Percentiles rank a stretch among this genome's conserved stretches.
These are phyloP conservation scores for Vanrija humicola DNA, from an alignment of 1,284 basidiomycete genomes.

Conservation along the genomic window DNA sequence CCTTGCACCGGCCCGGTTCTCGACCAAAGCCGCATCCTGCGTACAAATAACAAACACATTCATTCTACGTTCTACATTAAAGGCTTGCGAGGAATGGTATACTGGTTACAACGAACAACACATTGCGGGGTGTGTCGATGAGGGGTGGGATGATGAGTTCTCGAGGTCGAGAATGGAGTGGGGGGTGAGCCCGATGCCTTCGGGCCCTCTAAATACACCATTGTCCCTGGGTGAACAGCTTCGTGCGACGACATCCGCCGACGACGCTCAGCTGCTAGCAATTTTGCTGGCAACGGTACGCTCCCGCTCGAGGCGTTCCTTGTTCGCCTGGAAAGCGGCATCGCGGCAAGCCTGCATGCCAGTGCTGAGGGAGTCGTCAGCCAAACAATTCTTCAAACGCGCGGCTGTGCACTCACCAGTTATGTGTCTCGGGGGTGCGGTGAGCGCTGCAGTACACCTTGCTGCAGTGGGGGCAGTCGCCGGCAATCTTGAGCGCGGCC, in stretches of 20 bases:
- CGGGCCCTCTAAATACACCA: conserved; percentile 9
- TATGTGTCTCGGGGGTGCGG: conserved; percentile 49
- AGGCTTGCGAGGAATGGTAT: conserved; percentile 8
- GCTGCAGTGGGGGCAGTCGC: conserved; percentile 50
- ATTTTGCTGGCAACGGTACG: conserved; percentile 49
- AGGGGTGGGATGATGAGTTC: neutral
- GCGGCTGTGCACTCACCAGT: conserved; percentile 42
- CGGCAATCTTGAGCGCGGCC: conserved; percentile 46
- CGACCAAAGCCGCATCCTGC: too few relatives aligned
- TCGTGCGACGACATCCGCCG: neutral
- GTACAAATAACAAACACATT: conserved; percentile 5
- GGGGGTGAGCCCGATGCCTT: conserved; percentile 1
- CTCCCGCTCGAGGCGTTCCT: conserved; percentile 49
- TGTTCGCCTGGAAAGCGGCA: conserved; percentile 51
- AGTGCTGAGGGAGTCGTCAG: conserved; percentile 27
- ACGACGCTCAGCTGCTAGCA: conserved; percentile 16
- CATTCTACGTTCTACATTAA: conserved; percentile 19
- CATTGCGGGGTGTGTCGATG: neutral
- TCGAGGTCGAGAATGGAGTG: neutral
- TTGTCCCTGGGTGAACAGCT: conserved; percentile 7
- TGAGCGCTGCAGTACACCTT: conserved; percentile 48
- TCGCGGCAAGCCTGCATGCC: conserved; percentile 50
- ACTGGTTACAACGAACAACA: conserved; percentile 17
- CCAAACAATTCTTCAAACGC: neutral
- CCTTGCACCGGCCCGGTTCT: too few relatives aligned